Evolutionary conservation across 345 rosid species (phyloP).

Genomic region (Brassica nigra): DNA sequence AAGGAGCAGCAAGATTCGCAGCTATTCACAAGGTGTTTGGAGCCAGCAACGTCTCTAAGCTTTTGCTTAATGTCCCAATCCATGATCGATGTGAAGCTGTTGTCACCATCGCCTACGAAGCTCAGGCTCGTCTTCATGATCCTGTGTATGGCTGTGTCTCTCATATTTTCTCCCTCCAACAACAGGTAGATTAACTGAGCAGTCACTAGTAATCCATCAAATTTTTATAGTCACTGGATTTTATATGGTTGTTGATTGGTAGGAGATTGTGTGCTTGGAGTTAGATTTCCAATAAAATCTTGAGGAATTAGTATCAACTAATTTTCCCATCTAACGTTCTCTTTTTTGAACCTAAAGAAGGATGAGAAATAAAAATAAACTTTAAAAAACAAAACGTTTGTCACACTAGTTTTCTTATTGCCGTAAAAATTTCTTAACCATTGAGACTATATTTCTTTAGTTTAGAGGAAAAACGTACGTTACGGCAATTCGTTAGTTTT

Average conservation of each 20-base stretch:
- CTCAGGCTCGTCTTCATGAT: conserved; percentile 63
- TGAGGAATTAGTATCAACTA: neutral
- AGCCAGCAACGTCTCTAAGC: conserved; percentile 66
- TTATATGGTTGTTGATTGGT: neutral
- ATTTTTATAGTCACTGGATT: neutral
- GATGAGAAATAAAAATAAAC: too few relatives aligned
- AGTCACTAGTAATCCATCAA: neutral
- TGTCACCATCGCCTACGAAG: conserved; percentile 63
- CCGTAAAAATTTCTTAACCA: neutral
- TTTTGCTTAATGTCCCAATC: conserved; percentile 54
- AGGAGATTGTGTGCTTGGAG: conserved; percentile 12
- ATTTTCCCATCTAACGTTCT: neutral
- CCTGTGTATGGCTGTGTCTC: conserved; percentile 72
- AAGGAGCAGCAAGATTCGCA: conserved; percentile 58
- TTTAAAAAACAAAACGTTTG: neutral
- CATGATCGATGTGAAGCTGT: conserved; percentile 66
- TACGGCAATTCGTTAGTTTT: neutral
- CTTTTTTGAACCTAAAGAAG: too few relatives aligned
- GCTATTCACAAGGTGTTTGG: conserved; percentile 72
- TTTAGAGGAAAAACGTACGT: conserved; percentile 8
- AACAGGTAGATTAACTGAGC: conserved; percentile 48
- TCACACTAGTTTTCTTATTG: conserved; percentile 27
- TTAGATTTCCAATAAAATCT: conserved; percentile 1
- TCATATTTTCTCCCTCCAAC: conserved; percentile 63
- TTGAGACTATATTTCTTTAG: neutral